phyloP scores from a whole-genome alignment of 352 stramenopile genomes.

The Phytophthora sp. region DNA sequence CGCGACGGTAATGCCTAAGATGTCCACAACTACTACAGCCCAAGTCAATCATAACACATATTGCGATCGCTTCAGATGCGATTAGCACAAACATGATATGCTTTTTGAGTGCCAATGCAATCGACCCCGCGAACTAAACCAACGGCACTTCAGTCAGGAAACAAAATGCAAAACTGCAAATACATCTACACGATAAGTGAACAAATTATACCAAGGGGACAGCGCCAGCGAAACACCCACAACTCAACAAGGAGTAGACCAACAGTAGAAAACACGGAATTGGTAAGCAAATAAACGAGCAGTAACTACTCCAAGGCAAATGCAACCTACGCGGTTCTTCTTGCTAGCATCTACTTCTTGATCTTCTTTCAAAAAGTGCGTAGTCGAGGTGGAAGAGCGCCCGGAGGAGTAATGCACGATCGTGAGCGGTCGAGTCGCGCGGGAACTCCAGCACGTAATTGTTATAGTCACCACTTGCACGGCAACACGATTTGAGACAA shows the following conservation, averaged over 20 bases:
- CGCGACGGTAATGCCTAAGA: slow-evolving; percentile 32
- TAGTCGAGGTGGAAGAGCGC: slow-evolving; percentile 71
- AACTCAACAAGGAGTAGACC: background rate
- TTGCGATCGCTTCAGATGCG: no score
- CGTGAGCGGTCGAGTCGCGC: slow-evolving; percentile 50
- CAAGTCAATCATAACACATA: no score
- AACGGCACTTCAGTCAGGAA: no score
- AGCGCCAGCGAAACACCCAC: no score
- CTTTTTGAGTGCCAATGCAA: no score
- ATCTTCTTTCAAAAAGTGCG: slow-evolving; percentile 52
- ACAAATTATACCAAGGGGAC: no score
- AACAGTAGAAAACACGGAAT: no score
- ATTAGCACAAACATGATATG: background rate
- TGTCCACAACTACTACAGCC: background rate
- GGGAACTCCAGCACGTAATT: slow-evolving; percentile 74
- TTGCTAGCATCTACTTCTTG: background rate
- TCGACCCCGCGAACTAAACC: no score
- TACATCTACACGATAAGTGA: no score
- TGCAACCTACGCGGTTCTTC: no score
- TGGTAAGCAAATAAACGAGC: background rate
- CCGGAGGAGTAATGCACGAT: slow-evolving; percentile 62
- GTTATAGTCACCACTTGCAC: slow-evolving; percentile 47
- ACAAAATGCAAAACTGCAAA: no score
- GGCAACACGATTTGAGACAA: slow-evolving; percentile 38
- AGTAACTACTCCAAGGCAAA: background rate